Conservation (phyloP, 2,329 filamentous ascomycete genomes). For the Fusarium metavorans region DNA sequence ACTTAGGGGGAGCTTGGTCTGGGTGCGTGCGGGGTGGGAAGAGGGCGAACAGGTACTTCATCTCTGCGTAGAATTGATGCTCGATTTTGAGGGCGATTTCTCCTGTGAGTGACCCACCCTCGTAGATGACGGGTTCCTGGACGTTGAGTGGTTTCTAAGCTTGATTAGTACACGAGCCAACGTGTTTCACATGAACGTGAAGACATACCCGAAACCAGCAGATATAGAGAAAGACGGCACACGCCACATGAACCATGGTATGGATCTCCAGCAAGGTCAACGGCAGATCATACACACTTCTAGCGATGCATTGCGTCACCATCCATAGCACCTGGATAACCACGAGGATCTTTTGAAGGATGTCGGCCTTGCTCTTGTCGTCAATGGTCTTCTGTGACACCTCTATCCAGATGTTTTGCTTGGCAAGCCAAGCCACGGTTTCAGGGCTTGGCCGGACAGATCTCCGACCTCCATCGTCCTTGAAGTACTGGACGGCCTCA, state of each 20-base stretch:
- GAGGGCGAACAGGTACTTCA: background rate
- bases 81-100: constrained; percentile 19
- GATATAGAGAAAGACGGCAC: constrained; percentile 32
- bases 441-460: constrained; percentile 10
- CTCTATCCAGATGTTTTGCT: constrained; percentile 13
- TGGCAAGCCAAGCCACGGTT: constrained; percentile 9
- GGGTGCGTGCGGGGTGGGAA: background rate
- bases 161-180: background rate
- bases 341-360: constrained; percentile 51
- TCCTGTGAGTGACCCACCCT: background rate
- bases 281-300: constrained; percentile 48
- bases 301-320: constrained; percentile 48
- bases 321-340: constrained; percentile 56
- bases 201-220: constrained; percentile 34
- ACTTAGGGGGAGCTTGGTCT: background rate
- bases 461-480: constrained; percentile 1
- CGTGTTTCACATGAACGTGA: rapidly evolving
- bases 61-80: constrained; percentile 10
- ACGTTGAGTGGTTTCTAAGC: constrained; percentile 32
- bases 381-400: constrained; percentile 38
- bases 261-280: constrained; percentile 53
- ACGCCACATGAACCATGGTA: constrained; percentile 36
- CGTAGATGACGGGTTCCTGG: constrained; percentile 5
- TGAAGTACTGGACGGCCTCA: background rate
- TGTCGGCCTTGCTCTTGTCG: constrained; percentile 54